A percentile compares a stretch with the other conserved stretches of the same genome.
phyloP scores from a whole-genome alignment of 768 basidiomycete species.

The Tylopilus plumbeoviolaceoides region DNA sequence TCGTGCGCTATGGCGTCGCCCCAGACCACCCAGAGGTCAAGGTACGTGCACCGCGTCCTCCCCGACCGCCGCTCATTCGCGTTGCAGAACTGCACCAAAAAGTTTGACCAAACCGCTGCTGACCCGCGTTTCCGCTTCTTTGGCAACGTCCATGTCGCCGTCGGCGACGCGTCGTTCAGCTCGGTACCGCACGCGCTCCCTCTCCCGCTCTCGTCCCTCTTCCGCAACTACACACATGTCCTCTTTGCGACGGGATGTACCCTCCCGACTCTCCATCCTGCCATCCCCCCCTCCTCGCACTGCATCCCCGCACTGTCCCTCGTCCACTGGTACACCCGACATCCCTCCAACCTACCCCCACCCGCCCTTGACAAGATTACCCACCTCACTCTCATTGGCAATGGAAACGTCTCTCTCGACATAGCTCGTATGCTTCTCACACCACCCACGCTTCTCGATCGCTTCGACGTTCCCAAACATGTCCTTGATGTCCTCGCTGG shows the following conservation, averaged over 20 bases:
- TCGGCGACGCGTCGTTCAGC: slow-evolving; percentile 29
- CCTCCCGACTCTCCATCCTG: slow-evolving; percentile 54
- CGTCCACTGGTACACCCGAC: slow-evolving; percentile 96
- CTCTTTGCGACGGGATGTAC: slow-evolving; percentile 86
- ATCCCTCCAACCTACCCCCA: slow-evolving; percentile 64
- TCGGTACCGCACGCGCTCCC: slow-evolving; percentile 50
- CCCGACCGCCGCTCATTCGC: slow-evolving; percentile 8
- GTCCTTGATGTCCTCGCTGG: slow-evolving; percentile 65
- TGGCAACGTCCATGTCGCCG: slow-evolving; percentile 86
- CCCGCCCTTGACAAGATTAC: slow-evolving; percentile 60
- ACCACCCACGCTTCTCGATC: slow-evolving; percentile 51
- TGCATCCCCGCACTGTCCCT: slow-evolving; percentile 75
- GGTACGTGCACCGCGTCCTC: slow-evolving; percentile 32
- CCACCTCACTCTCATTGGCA: slow-evolving; percentile 85
- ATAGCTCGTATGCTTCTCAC: slow-evolving; percentile 87
- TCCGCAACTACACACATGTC: slow-evolving; percentile 77
- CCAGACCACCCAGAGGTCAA: slow-evolving; percentile 99
- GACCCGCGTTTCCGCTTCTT: slow-evolving; percentile 86
- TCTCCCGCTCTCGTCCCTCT: slow-evolving; percentile 58
- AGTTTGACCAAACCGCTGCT: slow-evolving; percentile 79
- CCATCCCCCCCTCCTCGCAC: slow-evolving; percentile 42
- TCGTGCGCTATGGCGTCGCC: slow-evolving; percentile 94
- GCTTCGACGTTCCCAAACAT: slow-evolving; percentile 73
- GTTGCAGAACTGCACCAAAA: slow-evolving; percentile 90
- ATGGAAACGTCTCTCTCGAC: slow-evolving; percentile 94